Percentiles rank a stretch among this genome's conserved stretches.
Evolutionary conservation across 192 early-diverging fungal genomes (phyloP).

Genomic region (Chytriomyces confervae): DNA sequence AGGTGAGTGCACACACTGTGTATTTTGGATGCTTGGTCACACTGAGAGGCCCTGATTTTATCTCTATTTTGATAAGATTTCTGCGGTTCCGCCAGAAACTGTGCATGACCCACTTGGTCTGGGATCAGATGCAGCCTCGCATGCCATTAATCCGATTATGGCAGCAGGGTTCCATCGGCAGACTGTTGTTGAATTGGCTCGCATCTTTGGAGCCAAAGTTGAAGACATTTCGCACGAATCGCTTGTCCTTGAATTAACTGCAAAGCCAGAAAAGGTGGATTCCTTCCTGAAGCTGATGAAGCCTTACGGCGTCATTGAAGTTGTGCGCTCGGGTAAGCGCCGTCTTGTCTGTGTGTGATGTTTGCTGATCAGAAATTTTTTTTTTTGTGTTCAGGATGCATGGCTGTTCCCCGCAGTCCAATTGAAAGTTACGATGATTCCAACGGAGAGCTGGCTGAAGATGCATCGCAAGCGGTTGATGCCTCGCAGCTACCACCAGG

Average conservation of each 20-base stretch:
- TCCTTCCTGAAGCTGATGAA: slow-evolving; percentile 91
- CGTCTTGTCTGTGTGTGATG: background rate
- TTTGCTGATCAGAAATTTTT: background rate
- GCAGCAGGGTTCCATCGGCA: slow-evolving; percentile 71
- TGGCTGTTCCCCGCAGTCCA: slow-evolving; percentile 95
- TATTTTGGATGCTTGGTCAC: slow-evolving; percentile 40
- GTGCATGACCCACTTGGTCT: background rate
- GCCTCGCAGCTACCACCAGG: slow-evolving; percentile 91
- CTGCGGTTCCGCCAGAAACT: slow-evolving; percentile 18
- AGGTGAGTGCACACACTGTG: slow-evolving; percentile 57
- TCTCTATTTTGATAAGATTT: background rate
- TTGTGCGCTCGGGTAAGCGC: slow-evolving; percentile 78
- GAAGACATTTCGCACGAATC: slow-evolving; percentile 87
- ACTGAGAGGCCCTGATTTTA: too few species aligned
- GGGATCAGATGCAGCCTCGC: slow-evolving; percentile 40
- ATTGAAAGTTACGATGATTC: slow-evolving; percentile 74
- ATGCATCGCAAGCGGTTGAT: slow-evolving; percentile 78
- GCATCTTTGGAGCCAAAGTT: slow-evolving; percentile 84
- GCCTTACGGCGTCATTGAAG: slow-evolving; percentile 96
- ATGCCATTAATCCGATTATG: slow-evolving; percentile 51
- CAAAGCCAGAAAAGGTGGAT: slow-evolving; percentile 86
- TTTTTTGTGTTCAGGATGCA: slow-evolving; percentile 64
- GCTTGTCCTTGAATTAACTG: slow-evolving; percentile 84
- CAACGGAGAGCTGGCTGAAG: slow-evolving; percentile 50
- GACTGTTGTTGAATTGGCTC: slow-evolving; percentile 80